A percentile compares a stretch with the other conserved stretches of the same genome.
phyloP scores from a whole-genome alignment of 2,329 filamentous ascomycete genomes.

The Dactylonectria estremocensis region DNA sequence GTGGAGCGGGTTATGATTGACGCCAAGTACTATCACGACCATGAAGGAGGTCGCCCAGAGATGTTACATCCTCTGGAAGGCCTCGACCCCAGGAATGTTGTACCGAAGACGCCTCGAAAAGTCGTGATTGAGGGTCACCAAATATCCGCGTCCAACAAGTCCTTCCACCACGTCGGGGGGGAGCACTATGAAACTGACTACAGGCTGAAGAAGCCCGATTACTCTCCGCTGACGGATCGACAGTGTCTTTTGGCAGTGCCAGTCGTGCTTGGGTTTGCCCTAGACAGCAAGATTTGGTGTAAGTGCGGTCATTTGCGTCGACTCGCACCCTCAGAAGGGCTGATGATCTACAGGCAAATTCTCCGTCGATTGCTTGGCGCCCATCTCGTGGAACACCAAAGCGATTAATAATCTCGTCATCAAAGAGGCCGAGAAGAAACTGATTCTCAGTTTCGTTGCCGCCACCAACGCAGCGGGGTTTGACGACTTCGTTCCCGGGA shows the following conservation, averaged over 20 bases:
- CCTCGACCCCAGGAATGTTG: neutral
- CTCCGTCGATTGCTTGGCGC: neutral
- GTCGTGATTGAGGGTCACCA: neutral
- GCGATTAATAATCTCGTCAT: slow-evolving; percentile 17
- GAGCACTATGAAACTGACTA: neutral
- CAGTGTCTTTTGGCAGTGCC: slow-evolving; percentile 29
- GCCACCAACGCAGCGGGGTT: neutral
- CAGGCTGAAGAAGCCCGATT: neutral
- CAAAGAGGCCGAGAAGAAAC: slow-evolving; percentile 12
- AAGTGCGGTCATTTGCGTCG: neutral
- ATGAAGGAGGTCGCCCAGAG: neutral
- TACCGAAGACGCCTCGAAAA: neutral
- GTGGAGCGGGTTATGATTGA: slow-evolving; percentile 12
- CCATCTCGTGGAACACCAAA: slow-evolving; percentile 19
- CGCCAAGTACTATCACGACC: neutral
- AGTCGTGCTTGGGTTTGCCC: slow-evolving; percentile 17
- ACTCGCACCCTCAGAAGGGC: neutral
- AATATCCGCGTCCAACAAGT: neutral
- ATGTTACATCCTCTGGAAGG: neutral
- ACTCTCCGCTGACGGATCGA: slow-evolving; percentile 16
- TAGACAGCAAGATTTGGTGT: slow-evolving; percentile 31
- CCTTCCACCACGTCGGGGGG: neutral
- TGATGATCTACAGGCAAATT: neutral
- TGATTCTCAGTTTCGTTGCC: neutral
- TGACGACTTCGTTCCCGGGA: slow-evolving; percentile 2